Base-by-base conservation (phyloP, 345 rosid species). In the Populus deltoides region DNA sequence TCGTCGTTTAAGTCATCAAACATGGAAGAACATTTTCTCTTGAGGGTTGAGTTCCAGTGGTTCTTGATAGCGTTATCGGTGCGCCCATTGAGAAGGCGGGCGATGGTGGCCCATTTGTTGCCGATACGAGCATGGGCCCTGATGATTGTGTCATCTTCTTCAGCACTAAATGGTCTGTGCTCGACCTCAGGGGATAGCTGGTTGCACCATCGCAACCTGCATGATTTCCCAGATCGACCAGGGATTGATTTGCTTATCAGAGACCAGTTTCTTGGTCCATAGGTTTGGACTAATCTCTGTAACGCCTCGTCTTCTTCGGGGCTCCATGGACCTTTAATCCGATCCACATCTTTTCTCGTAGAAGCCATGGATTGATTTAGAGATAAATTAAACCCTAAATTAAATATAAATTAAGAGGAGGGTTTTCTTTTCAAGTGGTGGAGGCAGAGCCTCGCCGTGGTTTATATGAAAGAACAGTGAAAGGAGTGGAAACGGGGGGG, bases 311-410 rank as follows among this genome's bases (percentile, higher is more conserved):
- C 99, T 78, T 94, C 98, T 68, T 94, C 94, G 17, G 97, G 95
- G 79, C 97, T 94, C 98, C 98, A 94, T 22, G 97, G 99, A 20
- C 99, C 98, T 81, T 90, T 95, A 79, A 95, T 93, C 89, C 98
- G 88, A 83, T 95, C 98, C 85, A 84, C 82, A 57, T 89, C 90
- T 65, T 80, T 90, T 65, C 82, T 86, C 1, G 85, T 17, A 12
- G 90, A 82, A 70, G 90, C 81, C 88, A 87, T 86, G 10, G 39
- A 69, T 41, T 39, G 11, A 53, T 12, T 25, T 38, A 27, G 70
- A 66, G 36, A 29, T 6, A 73, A 62, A 69, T 59, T 10, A 59
- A 59, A 4, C 24, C 27, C 65, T n/a, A 24, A n/a, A 59, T 59
- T 59, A 9, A 10, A 59, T 8, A 27, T 9, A 12, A 55, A 8